Base-by-base conservation (phyloP, 305 asterid species). In the Galium porrigens region DNA sequence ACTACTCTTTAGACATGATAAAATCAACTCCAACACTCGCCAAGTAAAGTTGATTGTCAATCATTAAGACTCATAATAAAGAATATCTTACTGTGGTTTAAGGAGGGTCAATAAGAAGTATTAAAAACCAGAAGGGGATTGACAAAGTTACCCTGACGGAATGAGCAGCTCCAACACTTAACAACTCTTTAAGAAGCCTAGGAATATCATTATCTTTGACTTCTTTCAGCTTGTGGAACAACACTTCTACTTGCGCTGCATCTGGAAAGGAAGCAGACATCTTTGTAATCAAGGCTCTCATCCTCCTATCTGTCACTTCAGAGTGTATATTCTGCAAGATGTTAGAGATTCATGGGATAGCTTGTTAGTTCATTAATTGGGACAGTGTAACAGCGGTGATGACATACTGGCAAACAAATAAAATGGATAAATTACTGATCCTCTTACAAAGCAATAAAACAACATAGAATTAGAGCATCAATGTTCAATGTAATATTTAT, bases 191-290 rank as follows among this genome's bases (percentile, higher is more conserved):
- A 61, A 90, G 68, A 68, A 67, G 73, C 68, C 63, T 63, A 75
- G 77, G 65, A 51, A 76, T 67, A 41, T 71, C 74, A 69, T 72
- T 51, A 71, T 82, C 82, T 67, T 80, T 72, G 61, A 74, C 70
- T 68, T 66, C 78, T 66, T 77, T 75, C 58, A 87, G 81, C 71
- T 79, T 79, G 78, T 73, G 73, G 77, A 90, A 88, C 77, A 77
- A 74, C 67, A 75, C 85, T 78, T 85, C 81, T 58, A 91, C 95
- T 74, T 85, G 81, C 65, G 72, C 80, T 69, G 96, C 85, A 81
- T 84, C 80, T 33, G 84, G 79, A 73, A 90, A 90, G 72, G 76
- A 79, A 62, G 84, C 80, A 64, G 92, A 82, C 88, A 88, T 86
- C 72, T 79, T 90, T 71, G 70, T 36, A 64, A 85, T 69, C 70